A percentile compares a stretch with the other conserved stretches of the same genome.
These are phyloP conservation scores for Colletotrichum graminicola DNA, from an alignment of 2,329 filamentous ascomycete species.

Conservation along the genomic window DNA sequence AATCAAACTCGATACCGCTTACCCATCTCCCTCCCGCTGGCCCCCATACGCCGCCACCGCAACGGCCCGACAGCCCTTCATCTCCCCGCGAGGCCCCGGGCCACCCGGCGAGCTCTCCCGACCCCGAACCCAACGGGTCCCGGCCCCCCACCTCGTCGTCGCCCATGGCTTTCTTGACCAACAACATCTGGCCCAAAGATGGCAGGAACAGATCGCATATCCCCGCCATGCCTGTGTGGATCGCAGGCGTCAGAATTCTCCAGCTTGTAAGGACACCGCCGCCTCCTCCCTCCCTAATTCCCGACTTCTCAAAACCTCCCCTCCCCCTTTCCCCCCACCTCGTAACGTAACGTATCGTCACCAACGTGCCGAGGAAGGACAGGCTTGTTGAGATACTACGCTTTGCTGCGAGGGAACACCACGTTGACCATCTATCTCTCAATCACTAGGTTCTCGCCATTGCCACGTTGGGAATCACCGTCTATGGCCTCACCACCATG, in stretches of 20 bases:
- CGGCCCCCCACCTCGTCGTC: slow-evolving; percentile 28
- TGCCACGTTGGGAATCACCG: slow-evolving; percentile 41
- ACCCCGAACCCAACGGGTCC: slow-evolving; percentile 32
- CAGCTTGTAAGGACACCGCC: slow-evolving; percentile 39
- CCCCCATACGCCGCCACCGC: background rate
- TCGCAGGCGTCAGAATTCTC: slow-evolving; percentile 37
- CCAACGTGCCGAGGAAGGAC: background rate
- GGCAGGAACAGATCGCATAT: slow-evolving; percentile 41
- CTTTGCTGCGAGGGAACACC: background rate
- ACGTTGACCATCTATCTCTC: slow-evolving; percentile 21
- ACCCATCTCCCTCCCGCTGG: background rate
- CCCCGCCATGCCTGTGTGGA: slow-evolving; percentile 43
- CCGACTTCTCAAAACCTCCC: background rate
- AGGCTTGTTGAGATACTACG: background rate
- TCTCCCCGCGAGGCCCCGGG: slow-evolving; percentile 38
- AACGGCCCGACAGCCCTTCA: slow-evolving; percentile 13
- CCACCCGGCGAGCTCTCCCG: slow-evolving; percentile 36
- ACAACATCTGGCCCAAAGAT: slow-evolving; percentile 43
- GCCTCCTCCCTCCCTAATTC: no score
- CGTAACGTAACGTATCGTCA: background rate
- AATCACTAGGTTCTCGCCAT: slow-evolving; percentile 33
- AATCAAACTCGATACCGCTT: slow-evolving; percentile 12
- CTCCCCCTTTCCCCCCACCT: no score
- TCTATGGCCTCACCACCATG: slow-evolving; percentile 41
- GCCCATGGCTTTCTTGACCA: slow-evolving; percentile 40